phyloP scores from a whole-genome alignment of 352 stramenopile species.

The Blastocystis hominis region DNA sequence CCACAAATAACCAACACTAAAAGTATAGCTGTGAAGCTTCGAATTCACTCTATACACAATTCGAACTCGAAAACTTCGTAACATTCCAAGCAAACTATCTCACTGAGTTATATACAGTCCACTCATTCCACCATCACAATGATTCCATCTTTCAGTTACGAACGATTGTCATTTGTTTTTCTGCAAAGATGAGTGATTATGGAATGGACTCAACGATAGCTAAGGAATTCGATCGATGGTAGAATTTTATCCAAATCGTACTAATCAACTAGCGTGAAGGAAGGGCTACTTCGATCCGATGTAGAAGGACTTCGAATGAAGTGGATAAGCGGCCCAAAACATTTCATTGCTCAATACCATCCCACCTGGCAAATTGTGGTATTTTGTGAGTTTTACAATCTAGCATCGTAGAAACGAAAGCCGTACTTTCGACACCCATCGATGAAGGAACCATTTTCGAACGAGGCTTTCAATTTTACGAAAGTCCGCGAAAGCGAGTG shows the following conservation, averaged over 20 bases:
- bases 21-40: too few relatives aligned
- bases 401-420: not conserved
- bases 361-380: conserved; percentile 40
- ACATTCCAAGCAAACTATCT: too few relatives aligned
- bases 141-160: too few relatives aligned
- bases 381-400: not conserved
- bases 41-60: too few relatives aligned
- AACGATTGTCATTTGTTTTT: too few relatives aligned
- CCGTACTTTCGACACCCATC: not conserved
- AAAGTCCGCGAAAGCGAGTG: conserved; percentile 3
- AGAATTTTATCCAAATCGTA: not conserved
- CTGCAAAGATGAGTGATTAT: not conserved
- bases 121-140: too few relatives aligned
- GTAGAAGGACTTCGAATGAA: conserved; percentile 40
- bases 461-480: conserved; percentile 43
- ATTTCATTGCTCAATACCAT: conserved; percentile 49
- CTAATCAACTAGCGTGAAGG: not conserved
- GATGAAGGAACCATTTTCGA: not conserved
- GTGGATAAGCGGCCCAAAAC: conserved; percentile 5
- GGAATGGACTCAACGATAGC: conserved; percentile 28
- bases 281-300: conserved; percentile 20
- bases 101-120: too few relatives aligned
- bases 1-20: too few relatives aligned
- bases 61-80: too few relatives aligned
- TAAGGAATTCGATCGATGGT: conserved; percentile 48